Evolutionary conservation across 768 basidiomycete genomes (phyloP), one percentile per base, ranked within the genome.

Genomic region (Xerocomellus intermedius): DNA sequence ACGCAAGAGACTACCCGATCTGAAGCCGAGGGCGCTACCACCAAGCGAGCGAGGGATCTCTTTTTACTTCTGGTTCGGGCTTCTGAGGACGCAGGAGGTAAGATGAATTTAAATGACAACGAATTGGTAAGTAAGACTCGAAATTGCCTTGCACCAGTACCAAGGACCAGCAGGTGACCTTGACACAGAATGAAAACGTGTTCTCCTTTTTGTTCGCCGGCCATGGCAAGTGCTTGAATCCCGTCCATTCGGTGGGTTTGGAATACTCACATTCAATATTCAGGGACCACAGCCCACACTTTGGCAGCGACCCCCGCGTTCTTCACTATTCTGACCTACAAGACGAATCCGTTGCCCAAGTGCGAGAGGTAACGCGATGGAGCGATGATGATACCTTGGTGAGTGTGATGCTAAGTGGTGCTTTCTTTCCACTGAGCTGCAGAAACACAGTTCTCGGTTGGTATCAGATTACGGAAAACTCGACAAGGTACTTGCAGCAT

Each of bases 201-300:
- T 83, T 75, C 57, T 59, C 76, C 12, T 70, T 82, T 62, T 67
- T 86, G 22, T 78, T 85, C 38, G 82, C 84, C 42, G 84, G 85
- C 13, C 81, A 84, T 64, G 83, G 82, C 77, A 55, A 36, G 70
- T 57, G 13, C 30, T 41, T 42, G 3, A 13, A 45, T 30, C 14
- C 13, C n/a, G 32, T 42, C 32, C 9, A 26, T 30, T 33, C 6
- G 26, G 58, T 14, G 28, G 22, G 8, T n/a, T 39, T 32, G 33
- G 32, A 48, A 44, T 33, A 10, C 37, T 57, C 17, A 48, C 16
- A 28, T 38, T 3, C n/a, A 7, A 16, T 35, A 8, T 32, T 8
- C 56, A 73, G 72, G 75, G 47, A 74, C 73, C 2, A 76, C 69
- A 4, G 59, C 72, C 17, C 63, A 67, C 16, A 67, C 60, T 12